These are phyloP conservation scores for Podaxis sp. DNA, from an alignment of 768 basidiomycete species.

Conservation along the genomic window DNA sequence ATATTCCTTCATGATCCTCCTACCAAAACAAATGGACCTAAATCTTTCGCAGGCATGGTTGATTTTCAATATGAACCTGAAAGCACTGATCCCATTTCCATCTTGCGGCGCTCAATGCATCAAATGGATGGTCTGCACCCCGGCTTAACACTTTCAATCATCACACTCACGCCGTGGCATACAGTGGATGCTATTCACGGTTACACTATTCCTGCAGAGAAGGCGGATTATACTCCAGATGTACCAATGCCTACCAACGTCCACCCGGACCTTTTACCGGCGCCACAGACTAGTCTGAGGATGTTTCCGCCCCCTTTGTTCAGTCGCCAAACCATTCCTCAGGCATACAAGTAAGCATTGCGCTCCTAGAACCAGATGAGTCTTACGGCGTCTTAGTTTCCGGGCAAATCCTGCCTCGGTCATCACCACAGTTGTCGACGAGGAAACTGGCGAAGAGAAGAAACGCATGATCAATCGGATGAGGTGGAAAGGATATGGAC, in stretches of 20 bases:
- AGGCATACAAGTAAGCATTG: conserved; percentile 67
- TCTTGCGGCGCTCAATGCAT: conserved; percentile 73
- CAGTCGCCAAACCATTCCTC: conserved; percentile 76
- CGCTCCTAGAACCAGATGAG: neutral
- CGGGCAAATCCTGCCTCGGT: conserved; percentile 78
- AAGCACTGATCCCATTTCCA: conserved; percentile 64
- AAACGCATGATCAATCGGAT: conserved; percentile 82
- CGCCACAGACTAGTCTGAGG: conserved; percentile 57
- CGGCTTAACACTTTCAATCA: neutral
- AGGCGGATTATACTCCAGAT: conserved; percentile 16
- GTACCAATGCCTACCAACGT: conserved; percentile 33
- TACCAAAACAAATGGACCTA: conserved; percentile 1
- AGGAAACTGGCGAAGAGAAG: conserved; percentile 78
- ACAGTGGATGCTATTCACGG: conserved; percentile 71
- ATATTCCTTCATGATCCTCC: conserved; percentile 26
- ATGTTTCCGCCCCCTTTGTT: conserved; percentile 90
- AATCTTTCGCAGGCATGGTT: conserved; percentile 70
- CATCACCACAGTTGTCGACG: conserved; percentile 62
- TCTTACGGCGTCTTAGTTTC: conserved; percentile 48
- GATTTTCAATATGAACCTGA: conserved; percentile 90
- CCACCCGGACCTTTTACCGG: conserved; percentile 40
- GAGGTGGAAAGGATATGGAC: conserved; percentile 85
- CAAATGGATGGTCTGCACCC: conserved; percentile 73
- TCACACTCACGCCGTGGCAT: conserved; percentile 5
- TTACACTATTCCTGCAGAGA: conserved; percentile 70